Evolutionary conservation across 805 yeast genomes (phyloP).

Genomic region (Priceomyces haplophilus): DNA sequence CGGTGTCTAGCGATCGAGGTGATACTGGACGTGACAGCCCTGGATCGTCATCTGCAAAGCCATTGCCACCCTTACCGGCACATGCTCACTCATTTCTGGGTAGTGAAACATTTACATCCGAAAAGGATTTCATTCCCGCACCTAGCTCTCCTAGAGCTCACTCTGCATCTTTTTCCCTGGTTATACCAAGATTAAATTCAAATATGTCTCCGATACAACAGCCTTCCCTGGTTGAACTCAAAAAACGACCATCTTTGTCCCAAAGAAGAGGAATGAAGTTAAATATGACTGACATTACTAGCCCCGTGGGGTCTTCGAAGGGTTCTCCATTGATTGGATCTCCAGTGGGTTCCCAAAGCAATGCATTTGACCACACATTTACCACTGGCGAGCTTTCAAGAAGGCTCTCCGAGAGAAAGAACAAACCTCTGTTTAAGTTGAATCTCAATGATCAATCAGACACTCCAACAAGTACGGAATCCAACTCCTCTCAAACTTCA

Average conservation of each 20-base stretch:
- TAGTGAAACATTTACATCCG: background rate
- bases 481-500: constrained; percentile 6
- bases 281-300: constrained; percentile 33
- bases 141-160: background rate
- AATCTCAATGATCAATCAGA: constrained; percentile 21
- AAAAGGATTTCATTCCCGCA: background rate
- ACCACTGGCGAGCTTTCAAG: constrained; percentile 36
- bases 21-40: background rate
- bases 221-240: constrained; percentile 14
- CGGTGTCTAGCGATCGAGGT: constrained; percentile 8
- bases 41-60: constrained; percentile 12
- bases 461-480: constrained; percentile 1
- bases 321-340: constrained; percentile 15
- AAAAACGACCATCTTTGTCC: constrained; percentile 45
- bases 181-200: background rate
- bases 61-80: constrained; percentile 28
- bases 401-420: constrained; percentile 37
- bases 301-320: constrained; percentile 16
- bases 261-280: constrained; percentile 56
- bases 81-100: background rate
- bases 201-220: constrained; percentile 2
- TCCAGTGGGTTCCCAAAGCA: constrained; percentile 6
- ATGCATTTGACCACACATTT: constrained; percentile 9
- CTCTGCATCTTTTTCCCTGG: background rate
- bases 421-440: constrained; percentile 38